Evolutionary conservation across 331 rosid genomes (phyloP).

Genomic region (Stylosanthes scabra): DNA sequence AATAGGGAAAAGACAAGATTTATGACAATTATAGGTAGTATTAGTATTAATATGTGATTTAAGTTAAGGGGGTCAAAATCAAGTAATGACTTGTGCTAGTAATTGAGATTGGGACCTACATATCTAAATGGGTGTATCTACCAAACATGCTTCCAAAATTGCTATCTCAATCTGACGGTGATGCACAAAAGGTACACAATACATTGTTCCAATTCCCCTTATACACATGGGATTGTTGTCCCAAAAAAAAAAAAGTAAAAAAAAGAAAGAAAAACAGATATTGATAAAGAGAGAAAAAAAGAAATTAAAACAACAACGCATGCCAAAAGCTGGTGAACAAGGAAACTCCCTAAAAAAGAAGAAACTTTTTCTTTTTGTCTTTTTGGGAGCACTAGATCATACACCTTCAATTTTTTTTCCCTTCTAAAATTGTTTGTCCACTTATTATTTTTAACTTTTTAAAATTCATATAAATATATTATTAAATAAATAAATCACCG

Average conservation of each 20-base stretch:
- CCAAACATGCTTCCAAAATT: slow-evolving; percentile 28
- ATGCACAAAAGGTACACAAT: background rate
- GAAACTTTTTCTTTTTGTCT: background rate
- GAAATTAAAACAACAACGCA: slow-evolving; percentile 6
- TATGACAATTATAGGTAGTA: slow-evolving; percentile 1
- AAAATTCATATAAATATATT: no score
- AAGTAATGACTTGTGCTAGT: background rate
- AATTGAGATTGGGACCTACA: slow-evolving; percentile 34
- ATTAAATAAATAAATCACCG: no score
- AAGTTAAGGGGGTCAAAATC: slow-evolving; percentile 25
- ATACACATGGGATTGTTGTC: background rate
- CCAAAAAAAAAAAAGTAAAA: no score
- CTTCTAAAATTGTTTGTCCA: no score
- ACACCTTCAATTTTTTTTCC: no score
- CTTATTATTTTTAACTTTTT: no score
- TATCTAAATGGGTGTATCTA: slow-evolving; percentile 14
- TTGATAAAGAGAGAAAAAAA: background rate
- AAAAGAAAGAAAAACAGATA: no score
- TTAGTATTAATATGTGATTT: background rate
- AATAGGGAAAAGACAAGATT: slow-evolving; percentile 27
- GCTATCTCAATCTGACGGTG: background rate
- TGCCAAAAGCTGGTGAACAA: background rate
- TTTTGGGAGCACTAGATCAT: background rate
- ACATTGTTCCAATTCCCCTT: background rate
- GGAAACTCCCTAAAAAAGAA: background rate